phyloP scores from a whole-genome alignment of 2,329 filamentous ascomycete species.

The Nigrograna mackinnonii region DNA sequence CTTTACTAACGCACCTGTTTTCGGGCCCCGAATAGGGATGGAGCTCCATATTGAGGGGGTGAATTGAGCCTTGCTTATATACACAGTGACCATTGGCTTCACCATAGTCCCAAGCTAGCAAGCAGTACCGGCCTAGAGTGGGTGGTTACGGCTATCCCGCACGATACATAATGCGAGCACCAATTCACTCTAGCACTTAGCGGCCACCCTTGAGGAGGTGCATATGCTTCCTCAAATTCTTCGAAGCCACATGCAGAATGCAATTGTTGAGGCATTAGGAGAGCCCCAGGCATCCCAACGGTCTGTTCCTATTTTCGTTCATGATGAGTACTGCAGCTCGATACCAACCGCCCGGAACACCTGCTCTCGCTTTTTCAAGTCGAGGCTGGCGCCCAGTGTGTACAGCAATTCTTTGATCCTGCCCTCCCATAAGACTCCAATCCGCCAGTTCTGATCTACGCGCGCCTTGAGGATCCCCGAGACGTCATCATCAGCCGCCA shows the following conservation, averaged over 20 bases:
- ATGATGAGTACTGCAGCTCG: conserved; percentile 83
- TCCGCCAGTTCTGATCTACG: conserved; percentile 83
- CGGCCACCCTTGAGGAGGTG: no score
- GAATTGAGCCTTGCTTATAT: no score
- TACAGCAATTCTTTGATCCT: conserved; percentile 90
- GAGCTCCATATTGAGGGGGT: no score
- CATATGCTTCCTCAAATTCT: no score
- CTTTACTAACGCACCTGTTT: no score
- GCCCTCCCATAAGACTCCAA: conserved; percentile 91
- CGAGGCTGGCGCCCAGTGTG: conserved; percentile 84
- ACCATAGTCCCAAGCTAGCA: no score
- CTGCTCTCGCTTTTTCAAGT: conserved; percentile 74
- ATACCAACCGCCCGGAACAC: conserved; percentile 77
- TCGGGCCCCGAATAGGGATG: no score
- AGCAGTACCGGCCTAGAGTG: no score
- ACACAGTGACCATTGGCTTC: no score
- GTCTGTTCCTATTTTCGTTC: conserved; percentile 38
- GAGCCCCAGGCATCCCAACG: neutral
- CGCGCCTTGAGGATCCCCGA: conserved; percentile 88
- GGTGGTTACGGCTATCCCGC: no score
- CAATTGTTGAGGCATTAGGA: conserved; percentile 1
- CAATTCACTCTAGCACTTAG: no score
- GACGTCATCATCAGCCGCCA: conserved; percentile 63
- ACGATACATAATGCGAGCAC: no score
- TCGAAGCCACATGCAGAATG: conserved; percentile 1